phyloP scores from a whole-genome alignment of 768 basidiomycete genomes.

The Rhodotorula paludigena region DNA sequence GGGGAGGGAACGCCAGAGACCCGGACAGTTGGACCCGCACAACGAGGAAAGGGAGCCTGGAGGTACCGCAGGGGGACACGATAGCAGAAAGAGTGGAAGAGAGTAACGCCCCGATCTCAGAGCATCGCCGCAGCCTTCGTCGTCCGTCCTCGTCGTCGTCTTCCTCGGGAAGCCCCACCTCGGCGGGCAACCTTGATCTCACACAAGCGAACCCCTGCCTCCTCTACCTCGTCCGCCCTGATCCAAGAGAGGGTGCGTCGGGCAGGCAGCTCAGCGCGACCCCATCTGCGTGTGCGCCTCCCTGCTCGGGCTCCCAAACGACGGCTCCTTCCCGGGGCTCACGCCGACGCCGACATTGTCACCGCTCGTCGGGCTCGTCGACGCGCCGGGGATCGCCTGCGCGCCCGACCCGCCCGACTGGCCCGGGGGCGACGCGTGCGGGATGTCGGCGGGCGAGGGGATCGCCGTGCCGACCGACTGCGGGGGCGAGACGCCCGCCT shows the following conservation, averaged over 20 bases:
- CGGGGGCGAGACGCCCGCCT: constrained; percentile 78
- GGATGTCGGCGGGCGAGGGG: constrained; percentile 73
- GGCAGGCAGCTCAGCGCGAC: background rate
- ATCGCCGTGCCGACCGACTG: constrained; percentile 89
- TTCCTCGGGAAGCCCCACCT: background rate
- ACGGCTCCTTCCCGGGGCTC: background rate
- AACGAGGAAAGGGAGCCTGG: no score
- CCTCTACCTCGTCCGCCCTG: no score
- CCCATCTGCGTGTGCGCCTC: constrained; percentile 20
- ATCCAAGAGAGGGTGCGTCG: no score
- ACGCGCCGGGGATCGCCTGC: constrained; percentile 10
- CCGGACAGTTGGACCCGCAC: no score
- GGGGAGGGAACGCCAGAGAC: no score
- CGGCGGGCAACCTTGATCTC: background rate
- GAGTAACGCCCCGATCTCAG: no score
- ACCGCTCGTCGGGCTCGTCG: background rate
- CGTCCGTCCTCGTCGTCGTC: no score
- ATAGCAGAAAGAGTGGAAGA: no score
- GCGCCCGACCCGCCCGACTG: background rate
- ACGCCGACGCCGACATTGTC: constrained; percentile 15
- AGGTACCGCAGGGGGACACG: no score
- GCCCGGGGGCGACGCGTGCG: constrained; percentile 33
- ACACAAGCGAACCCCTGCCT: background rate
- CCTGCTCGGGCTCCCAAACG: constrained; percentile 5
- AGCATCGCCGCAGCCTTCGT: no score